A percentile compares a stretch with the other conserved stretches of the same genome.
Conservation (phyloP, 768 basidiomycete genomes). For the Russula emetica region DNA sequence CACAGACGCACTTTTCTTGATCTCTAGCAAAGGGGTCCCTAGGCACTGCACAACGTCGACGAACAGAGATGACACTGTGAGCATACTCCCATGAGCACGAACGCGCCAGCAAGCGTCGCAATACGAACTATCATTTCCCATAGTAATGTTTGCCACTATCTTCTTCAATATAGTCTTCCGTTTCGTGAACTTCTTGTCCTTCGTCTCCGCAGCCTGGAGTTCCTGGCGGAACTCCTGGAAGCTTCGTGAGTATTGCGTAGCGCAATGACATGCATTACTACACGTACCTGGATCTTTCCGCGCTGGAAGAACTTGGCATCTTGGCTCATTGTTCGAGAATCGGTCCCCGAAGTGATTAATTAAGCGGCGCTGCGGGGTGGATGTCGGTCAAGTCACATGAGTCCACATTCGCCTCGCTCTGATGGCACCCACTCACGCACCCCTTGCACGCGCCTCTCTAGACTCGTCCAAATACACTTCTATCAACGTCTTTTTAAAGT, state of each 20-base stretch:
- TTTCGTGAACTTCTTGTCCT: conserved; percentile 95
- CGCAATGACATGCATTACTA: conserved; percentile 11
- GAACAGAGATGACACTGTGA: conserved; percentile 86
- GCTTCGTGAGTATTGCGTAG: conserved; percentile 19
- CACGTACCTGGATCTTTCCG: conserved; percentile 83
- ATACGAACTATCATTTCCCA: conserved; percentile 96
- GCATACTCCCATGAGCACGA: conserved; percentile 28
- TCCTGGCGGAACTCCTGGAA: conserved; percentile 83
- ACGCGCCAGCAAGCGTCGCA: conserved; percentile 5
- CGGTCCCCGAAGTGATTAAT: background rate
- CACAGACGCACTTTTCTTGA: conserved; percentile 89
- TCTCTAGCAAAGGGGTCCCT: conserved; percentile 91
- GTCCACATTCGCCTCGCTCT: background rate
- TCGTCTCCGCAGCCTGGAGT: conserved; percentile 83
- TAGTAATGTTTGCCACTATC: conserved; percentile 98
- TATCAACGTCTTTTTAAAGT: conserved; percentile 58
- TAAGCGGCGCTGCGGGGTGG: background rate
- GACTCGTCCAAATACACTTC: conserved; percentile 32
- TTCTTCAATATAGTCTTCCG: conserved; percentile 95
- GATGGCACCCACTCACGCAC: conserved; percentile 1
- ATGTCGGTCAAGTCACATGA: background rate
- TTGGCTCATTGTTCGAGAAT: conserved; percentile 44
- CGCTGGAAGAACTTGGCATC: conserved; percentile 91
- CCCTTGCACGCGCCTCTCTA: conserved; percentile 26
- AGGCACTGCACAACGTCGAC: conserved; percentile 94